Evolutionary conservation across 2,329 filamentous ascomycete species (phyloP).

Genomic region (Fusarium nurragi): DNA sequence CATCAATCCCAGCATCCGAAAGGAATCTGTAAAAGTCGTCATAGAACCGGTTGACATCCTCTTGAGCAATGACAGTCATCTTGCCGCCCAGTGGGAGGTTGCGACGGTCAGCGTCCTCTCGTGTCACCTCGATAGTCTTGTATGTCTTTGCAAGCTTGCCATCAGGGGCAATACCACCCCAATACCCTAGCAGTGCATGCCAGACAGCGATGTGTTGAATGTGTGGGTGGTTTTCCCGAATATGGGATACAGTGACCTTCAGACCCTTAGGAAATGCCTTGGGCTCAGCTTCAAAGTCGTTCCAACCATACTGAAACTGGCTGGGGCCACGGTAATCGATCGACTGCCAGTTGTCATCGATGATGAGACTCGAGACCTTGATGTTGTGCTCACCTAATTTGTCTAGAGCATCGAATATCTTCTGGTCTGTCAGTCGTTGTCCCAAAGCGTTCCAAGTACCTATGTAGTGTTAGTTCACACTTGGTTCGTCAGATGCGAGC

Average conservation of each 20-base stretch:
- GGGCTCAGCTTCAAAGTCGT: constrained; percentile 85
- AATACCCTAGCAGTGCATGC: constrained; percentile 91
- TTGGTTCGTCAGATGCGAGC: neutral
- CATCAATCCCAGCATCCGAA: constrained; percentile 76
- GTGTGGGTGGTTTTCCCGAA: constrained; percentile 74
- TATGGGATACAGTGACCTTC: constrained; percentile 72
- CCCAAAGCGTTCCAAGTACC: constrained; percentile 95
- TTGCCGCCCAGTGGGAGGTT: constrained; percentile 66
- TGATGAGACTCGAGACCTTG: constrained; percentile 85
- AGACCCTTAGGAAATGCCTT: constrained; percentile 83
- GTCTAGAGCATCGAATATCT: constrained; percentile 79
- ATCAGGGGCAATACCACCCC: constrained; percentile 84
- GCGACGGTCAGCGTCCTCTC: constrained; percentile 58
- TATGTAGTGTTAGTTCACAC: constrained; percentile 44
- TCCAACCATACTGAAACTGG: constrained; percentile 73
- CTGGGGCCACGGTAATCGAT: constrained; percentile 63
- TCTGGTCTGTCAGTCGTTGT: constrained; percentile 81
- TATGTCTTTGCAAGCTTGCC: constrained; percentile 81
- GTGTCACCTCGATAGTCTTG: constrained; percentile 72
- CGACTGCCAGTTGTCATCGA: constrained; percentile 97
- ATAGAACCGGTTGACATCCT: constrained; percentile 82
- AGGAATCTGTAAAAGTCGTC: constrained; percentile 92
- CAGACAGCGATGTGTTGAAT: constrained; percentile 90
- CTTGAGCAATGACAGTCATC: constrained; percentile 77
- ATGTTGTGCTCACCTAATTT: constrained; percentile 76